Evolutionary conservation across 176 grass and related monocot genomes (phyloP).

Genomic region (Poa pratensis): DNA sequence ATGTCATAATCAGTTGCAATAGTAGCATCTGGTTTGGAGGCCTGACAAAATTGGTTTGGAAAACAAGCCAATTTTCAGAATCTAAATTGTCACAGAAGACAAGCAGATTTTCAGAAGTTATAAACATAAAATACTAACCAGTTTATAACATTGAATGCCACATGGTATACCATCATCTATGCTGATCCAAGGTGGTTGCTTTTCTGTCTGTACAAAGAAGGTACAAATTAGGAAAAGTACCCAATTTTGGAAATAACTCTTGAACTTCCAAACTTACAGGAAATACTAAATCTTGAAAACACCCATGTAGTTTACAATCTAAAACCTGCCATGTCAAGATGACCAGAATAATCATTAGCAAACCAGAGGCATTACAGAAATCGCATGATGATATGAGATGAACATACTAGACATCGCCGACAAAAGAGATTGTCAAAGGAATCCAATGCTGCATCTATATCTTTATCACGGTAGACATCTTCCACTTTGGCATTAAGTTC

Average conservation of each 20-base stretch:
- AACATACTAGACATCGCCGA: slow-evolving; percentile 79
- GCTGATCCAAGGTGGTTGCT: slow-evolving; percentile 71
- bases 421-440: slow-evolving; percentile 99
- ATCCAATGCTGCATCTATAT: slow-evolving; percentile 92
- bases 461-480: slow-evolving; percentile 82
- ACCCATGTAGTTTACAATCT: slow-evolving; percentile 95
- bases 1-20: slow-evolving; percentile 48
- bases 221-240: slow-evolving; percentile 37
- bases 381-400: slow-evolving; percentile 5
- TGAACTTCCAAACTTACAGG: slow-evolving; percentile 69
- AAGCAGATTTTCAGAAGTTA: slow-evolving; percentile 12
- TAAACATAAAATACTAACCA: slow-evolving; percentile 59
- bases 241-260: slow-evolving; percentile 46
- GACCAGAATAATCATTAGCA: slow-evolving; percentile 41
- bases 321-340: slow-evolving; percentile 69
- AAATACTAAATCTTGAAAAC: slow-evolving; percentile 97
- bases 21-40: slow-evolving; percentile 54
- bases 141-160: slow-evolving; percentile 79
- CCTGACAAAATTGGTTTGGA: slow-evolving; percentile 43
- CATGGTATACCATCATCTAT: slow-evolving; percentile 73
- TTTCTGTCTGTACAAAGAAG: slow-evolving; percentile 71
- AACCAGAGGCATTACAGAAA: slow-evolving; percentile 28
- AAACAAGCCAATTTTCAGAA: slow-evolving; percentile 38
- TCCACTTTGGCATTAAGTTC: slow-evolving; percentile 66
- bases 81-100: slow-evolving; percentile 24